Evolutionary conservation across 164 flowering plant species (phyloP).

Genomic region (Stephania yunnanensis): DNA sequence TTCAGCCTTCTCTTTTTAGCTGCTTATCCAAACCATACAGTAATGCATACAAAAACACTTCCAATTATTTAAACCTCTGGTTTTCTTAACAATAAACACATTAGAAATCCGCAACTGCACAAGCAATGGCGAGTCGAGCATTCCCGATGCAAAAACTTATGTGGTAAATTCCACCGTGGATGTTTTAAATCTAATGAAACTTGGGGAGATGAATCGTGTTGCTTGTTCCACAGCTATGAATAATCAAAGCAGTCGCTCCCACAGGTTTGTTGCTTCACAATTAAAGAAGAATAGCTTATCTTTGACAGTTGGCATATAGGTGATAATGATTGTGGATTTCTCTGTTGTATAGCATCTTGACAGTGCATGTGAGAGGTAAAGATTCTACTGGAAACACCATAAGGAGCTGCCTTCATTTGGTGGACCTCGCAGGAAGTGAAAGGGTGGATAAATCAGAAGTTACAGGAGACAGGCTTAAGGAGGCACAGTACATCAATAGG

Average conservation of each 20-base stretch:
- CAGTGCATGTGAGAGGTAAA: conserved; percentile 57
- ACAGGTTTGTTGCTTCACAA: conserved; percentile 46
- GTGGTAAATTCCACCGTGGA: conserved; percentile 61
- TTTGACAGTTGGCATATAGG: not conserved
- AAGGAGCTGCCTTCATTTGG: conserved; percentile 63
- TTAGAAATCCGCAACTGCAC: conserved; percentile 67
- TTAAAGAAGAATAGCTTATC: conserved; percentile 1
- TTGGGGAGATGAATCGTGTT: conserved; percentile 62
- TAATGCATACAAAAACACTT: not conserved
- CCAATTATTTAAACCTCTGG: not conserved
- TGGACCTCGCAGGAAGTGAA: conserved; percentile 86
- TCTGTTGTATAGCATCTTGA: conserved; percentile 39
- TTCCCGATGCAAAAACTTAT: conserved; percentile 64
- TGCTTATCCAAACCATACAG: not conserved
- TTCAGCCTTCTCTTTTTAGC: conserved; percentile 5
- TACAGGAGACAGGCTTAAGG: conserved; percentile 72
- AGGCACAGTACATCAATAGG: conserved; percentile 72
- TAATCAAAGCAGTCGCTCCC: conserved; percentile 66
- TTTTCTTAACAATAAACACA: conserved; percentile 42
- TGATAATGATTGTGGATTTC: conserved; percentile 5
- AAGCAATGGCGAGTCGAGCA: conserved; percentile 37
- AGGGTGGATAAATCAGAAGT: conserved; percentile 77
- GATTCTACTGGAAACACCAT: conserved; percentile 44
- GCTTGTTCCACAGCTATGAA: conserved; percentile 69
- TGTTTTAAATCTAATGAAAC: conserved; percentile 61